Evolutionary conservation across 768 basidiomycete species (phyloP).

Genomic region (Mycena sanguinolenta): DNA sequence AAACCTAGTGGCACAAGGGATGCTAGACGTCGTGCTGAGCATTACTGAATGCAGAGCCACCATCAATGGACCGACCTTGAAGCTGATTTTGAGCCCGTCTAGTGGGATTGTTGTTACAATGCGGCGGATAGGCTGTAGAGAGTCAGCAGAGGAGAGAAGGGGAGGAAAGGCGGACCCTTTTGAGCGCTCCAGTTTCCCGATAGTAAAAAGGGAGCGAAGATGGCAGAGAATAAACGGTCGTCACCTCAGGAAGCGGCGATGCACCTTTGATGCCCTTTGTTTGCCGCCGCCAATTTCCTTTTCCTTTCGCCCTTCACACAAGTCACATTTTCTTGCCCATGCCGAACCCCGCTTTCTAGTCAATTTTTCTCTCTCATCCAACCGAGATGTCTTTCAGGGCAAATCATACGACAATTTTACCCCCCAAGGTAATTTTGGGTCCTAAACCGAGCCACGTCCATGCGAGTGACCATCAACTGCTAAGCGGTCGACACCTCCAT

Average conservation of each 20-base stretch:
- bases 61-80: constrained; percentile 65
- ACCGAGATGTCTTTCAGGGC: background rate
- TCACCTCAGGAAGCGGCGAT: constrained; percentile 39
- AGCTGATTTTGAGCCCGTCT: constrained; percentile 83
- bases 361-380: background rate
- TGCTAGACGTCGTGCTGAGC: constrained; percentile 54
- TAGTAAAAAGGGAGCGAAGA: constrained; percentile 51
- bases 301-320: constrained; percentile 15
- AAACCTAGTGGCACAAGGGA: constrained; percentile 78
- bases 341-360: background rate
- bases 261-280: constrained; percentile 17
- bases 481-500: constrained; percentile 21
- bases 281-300: background rate
- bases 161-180: constrained; percentile 56
- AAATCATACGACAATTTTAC: background rate
- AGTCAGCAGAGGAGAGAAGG: constrained; percentile 39
- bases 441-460: background rate
- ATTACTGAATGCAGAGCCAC: constrained; percentile 37
- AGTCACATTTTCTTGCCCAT: constrained; percentile 2
- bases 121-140: constrained; percentile 60
- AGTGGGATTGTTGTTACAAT: constrained; percentile 88
- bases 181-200: constrained; percentile 56
- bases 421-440: too few relatives aligned
- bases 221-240: constrained; percentile 59
- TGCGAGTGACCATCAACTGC: background rate